Evolutionary conservation across 1,284 basidiomycete genomes (phyloP).

Genomic region (Exobasidium cylindrosporum): DNA sequence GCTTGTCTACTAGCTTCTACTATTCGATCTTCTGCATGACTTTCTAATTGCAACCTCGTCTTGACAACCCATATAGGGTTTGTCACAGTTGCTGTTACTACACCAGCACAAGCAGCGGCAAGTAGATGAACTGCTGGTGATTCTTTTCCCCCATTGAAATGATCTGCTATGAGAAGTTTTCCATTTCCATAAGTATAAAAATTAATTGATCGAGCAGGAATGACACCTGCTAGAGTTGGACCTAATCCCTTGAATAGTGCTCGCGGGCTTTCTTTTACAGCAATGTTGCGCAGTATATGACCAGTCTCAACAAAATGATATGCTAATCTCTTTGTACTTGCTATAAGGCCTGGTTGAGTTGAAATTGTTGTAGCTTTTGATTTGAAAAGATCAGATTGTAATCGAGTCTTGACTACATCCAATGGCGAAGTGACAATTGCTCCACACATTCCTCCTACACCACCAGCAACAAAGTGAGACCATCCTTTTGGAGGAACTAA

Average conservation of each 20-base stretch:
- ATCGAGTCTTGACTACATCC: conserved; percentile 94
- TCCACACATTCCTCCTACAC: conserved; percentile 91
- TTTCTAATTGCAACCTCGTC: conserved; percentile 78
- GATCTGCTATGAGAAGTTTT: conserved; percentile 80
- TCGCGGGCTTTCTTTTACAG: conserved; percentile 76
- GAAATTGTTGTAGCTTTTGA: conserved; percentile 57
- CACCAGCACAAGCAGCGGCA: conserved; percentile 78
- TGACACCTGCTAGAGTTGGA: conserved; percentile 87
- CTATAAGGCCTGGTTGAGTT: conserved; percentile 51
- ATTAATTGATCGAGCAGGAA: conserved; percentile 85
- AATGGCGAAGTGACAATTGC: conserved; percentile 95
- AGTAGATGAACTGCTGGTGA: conserved; percentile 79
- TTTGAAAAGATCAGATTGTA: conserved; percentile 83
- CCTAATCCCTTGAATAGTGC: conserved; percentile 94
- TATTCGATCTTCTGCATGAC: conserved; percentile 17
- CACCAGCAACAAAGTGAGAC: conserved; percentile 59
- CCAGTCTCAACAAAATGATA: conserved; percentile 95
- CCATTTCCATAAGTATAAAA: conserved; percentile 98
- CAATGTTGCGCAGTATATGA: conserved; percentile 65
- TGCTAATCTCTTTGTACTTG: conserved; percentile 61
- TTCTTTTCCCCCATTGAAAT: conserved; percentile 76
- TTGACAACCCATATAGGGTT: conserved; percentile 99
- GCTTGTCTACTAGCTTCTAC: conserved; percentile 1
- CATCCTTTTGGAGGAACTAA: conserved; percentile 49
- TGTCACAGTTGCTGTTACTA: conserved; percentile 82